Percentiles rank a stretch among this genome's conserved stretches.
phyloP scores from a whole-genome alignment of 345 rosid species.

The Gossypium mustelinum region DNA sequence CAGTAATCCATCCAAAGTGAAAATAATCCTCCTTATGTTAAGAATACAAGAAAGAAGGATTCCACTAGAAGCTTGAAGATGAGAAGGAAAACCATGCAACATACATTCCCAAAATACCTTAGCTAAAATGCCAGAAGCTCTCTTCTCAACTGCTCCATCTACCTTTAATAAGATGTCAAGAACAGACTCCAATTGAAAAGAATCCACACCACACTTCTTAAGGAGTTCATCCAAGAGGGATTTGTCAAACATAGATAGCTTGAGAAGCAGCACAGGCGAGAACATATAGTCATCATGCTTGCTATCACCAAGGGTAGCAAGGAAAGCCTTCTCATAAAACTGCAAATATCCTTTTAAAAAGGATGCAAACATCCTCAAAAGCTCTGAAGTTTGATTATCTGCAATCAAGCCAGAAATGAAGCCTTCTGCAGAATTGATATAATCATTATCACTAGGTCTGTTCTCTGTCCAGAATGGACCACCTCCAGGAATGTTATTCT shows the following conservation, averaged over 20 bases:
- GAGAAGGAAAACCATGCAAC: conserved; percentile 84
- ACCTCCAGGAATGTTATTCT: conserved; percentile 43
- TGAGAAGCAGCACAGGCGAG: conserved; percentile 67
- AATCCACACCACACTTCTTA: conserved; percentile 49
- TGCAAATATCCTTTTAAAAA: conserved; percentile 52
- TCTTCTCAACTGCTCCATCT: conserved; percentile 53
- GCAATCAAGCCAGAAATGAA: conserved; percentile 50
- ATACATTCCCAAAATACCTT: conserved; percentile 76
- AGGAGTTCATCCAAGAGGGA: conserved; percentile 58
- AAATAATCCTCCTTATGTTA: conserved; percentile 60
- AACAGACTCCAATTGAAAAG: conserved; percentile 52
- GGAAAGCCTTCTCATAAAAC: conserved; percentile 65
- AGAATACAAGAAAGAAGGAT: conserved; percentile 67
- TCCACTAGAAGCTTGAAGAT: conserved; percentile 55
- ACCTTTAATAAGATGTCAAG: conserved; percentile 46
- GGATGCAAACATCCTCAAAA: conserved; percentile 56
- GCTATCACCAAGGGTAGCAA: conserved; percentile 48
- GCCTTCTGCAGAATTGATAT: conserved; percentile 49
- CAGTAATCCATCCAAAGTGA: conserved; percentile 53
- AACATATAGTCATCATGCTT: conserved; percentile 37
- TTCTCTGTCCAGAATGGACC: conserved; percentile 41
- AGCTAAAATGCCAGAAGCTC: conserved; percentile 50
- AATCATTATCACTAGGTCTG: conserved; percentile 44
- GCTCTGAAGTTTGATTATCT: conserved; percentile 40
- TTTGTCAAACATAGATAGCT: conserved; percentile 66